These are phyloP conservation scores for Spiromastix sp. DNA, from an alignment of 2,329 filamentous ascomycete genomes.

Conservation along the genomic window DNA sequence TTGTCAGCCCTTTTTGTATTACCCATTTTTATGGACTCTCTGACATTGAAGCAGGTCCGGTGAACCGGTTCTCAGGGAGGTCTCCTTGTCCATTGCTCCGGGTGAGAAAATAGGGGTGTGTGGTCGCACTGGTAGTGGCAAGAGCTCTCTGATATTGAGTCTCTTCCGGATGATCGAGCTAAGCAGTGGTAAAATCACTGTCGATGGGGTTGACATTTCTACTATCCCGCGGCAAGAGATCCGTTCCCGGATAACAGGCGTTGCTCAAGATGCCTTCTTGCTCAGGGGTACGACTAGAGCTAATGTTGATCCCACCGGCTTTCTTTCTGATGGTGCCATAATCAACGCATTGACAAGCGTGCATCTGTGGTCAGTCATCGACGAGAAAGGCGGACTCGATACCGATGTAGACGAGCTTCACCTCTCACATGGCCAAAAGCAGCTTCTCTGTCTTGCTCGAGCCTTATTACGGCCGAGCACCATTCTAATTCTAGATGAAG, in stretches of 20 bases:
- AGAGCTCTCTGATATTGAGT: slow-evolving; percentile 32
- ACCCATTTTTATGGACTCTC: too few relatives aligned
- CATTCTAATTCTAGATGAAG: slow-evolving; percentile 36
- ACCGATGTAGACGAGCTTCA: slow-evolving; percentile 38
- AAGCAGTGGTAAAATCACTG: slow-evolving; percentile 28
- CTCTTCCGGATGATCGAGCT: slow-evolving; percentile 35
- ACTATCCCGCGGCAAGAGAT: slow-evolving; percentile 29
- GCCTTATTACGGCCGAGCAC: slow-evolving; percentile 42
- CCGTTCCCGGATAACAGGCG: slow-evolving; percentile 30
- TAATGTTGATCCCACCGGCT: slow-evolving; percentile 30
- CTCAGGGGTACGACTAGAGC: slow-evolving; percentile 29
- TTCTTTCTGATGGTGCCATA: slow-evolving; percentile 23
- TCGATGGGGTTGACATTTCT: slow-evolving; percentile 34
- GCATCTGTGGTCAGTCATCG: slow-evolving; percentile 25
- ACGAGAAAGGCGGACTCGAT: slow-evolving; percentile 30
- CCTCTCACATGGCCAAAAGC: slow-evolving; percentile 50
- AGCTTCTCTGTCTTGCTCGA: slow-evolving; percentile 53
- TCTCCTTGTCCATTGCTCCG: slow-evolving; percentile 17
- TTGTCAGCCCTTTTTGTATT: slow-evolving; percentile 11
- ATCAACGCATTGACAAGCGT: slow-evolving; percentile 28
- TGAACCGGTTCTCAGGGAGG: slow-evolving; percentile 17
- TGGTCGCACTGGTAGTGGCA: slow-evolving; percentile 31
- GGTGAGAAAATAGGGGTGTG: slow-evolving; percentile 26
- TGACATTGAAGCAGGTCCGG: too few relatives aligned
- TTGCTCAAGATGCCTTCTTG: slow-evolving; percentile 36